Evolutionary conservation across 2,329 filamentous ascomycete species (phyloP).

Genomic region (Cladosporium cucumerinum): DNA sequence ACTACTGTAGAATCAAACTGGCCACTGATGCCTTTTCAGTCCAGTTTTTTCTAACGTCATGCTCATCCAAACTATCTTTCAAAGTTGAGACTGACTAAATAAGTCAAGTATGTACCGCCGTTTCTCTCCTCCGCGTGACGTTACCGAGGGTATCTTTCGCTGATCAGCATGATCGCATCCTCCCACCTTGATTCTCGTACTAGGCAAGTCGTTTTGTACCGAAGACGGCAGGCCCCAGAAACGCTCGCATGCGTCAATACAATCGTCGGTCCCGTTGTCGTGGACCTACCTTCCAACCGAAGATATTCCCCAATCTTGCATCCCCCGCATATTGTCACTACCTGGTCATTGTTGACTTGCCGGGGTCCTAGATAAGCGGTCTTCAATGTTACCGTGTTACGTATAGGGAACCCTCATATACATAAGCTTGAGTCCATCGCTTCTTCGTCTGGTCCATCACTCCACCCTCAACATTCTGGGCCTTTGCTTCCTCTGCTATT

Average conservation of each 20-base stretch:
- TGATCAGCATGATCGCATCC: constrained; percentile 4
- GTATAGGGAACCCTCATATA: neutral
- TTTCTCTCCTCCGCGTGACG: neutral
- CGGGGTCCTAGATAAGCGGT: neutral
- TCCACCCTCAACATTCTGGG: neutral
- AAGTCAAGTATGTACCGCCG: neutral
- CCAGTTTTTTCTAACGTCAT: too few relatives aligned
- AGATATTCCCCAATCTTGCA: neutral
- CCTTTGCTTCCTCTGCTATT: neutral
- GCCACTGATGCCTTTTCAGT: neutral
- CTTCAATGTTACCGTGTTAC: constrained; percentile 1
- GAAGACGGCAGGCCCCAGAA: neutral
- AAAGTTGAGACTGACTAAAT: too few relatives aligned
- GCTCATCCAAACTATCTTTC: too few relatives aligned
- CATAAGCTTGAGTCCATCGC: neutral
- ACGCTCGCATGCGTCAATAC: neutral
- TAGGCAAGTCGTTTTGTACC: constrained; percentile 5
- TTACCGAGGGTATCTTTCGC: neutral
- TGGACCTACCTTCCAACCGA: constrained; percentile 7
- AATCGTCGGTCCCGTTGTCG: neutral
- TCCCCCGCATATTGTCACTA: constrained; percentile 3
- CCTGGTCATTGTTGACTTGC: constrained; percentile 4
- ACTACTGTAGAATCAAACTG: neutral
- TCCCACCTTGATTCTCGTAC: neutral
- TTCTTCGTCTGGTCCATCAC: neutral